Evolutionary conservation across 768 basidiomycete species (phyloP), one percentile per base, ranked within the genome.

Genomic region (Phanerochaete carnosa): DNA sequence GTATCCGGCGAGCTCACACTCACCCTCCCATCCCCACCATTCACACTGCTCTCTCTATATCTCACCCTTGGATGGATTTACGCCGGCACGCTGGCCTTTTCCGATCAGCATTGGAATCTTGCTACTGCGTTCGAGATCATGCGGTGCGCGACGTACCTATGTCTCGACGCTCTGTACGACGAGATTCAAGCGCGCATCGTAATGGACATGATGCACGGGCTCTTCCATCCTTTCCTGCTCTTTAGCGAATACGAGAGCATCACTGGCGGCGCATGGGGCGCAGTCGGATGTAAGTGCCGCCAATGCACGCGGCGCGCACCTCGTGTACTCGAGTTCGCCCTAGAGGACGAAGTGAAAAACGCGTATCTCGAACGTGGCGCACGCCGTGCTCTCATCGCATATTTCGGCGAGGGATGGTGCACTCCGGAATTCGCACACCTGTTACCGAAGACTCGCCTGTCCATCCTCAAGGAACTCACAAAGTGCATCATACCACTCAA

Each of bases 41-140:
- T 98, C 74, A 95, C 95, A 0, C 92, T 95, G 0, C 89, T 94
- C 1, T 90, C 94, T 0, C 79, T 96, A 4, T 92, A 95, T 70
- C 97, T 97, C 71, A 92, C 92, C 43, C 83, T 98, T 50, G 94
- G 94, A 3, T 97, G 89, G 75, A 85, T 98, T 45, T 98, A 98
- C 69, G 91, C 94, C 6, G 96, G 96, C 49, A 96, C 94, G 3
- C 88, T 98, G 46, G 80, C 88, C 32, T 95, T 98, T 72, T 94
- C 92, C 3, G 90, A 97, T 66, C 81, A 95, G 15, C 86, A 90
- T 1, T 96, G 93, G 73, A 95, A 98, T 75, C 86, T 98, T 65
- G 81, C 87, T 45, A 97, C 94, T 19, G 91, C 92, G 0, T 92
- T 98, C 70, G 83, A 89, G 61, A 92, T 98, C 66, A 84, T 94